Base-by-base conservation (phyloP, 192 early-diverging fungal species). In the Diversispora epigaea region DNA sequence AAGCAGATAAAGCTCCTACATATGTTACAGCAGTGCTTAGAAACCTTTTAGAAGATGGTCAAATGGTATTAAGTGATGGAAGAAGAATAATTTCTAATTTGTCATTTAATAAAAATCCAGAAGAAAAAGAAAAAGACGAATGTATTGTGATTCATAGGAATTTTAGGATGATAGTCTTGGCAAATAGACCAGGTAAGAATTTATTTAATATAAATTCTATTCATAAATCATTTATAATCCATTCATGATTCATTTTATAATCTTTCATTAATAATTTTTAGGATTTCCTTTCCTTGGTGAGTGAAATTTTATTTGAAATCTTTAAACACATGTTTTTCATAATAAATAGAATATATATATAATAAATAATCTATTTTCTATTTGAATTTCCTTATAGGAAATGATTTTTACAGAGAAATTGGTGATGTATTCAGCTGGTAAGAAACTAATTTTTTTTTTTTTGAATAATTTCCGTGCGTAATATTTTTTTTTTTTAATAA, bases 141-240 rank as follows among this genome's bases (percentile, higher is more conserved):
- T 82, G 87, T 70, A 87, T 89, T 64, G 77, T 88, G 6, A 80
- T 88, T n/a, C 86, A 88, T 54, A 77, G 77, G 11, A 83, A 92
- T 56, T 94, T 94, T 84, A 85, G 92, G 39, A 93, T 94, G 89
- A 88, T 94, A 74, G 92, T 94, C 22, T 79, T 94, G 14, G 93
- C 93, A 39, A 94, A 94, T 74, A 84, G 93, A 19, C 93, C 93
- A 15, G 92, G 92, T 68, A 68, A 19, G 65, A 40, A 47, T 52
- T 2, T 32, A 32, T 32, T 1, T 32, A 32, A 32, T 32, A 32
- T 32, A 32, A 1, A 32, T 1, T 32, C 21, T 56, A 21, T 40
- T 21, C 52, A 54, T 39, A 19, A 61, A 19, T 54, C 19, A 44
- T 39, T 56, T 56, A 40, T 56, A 17, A 9, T 12, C 19, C 15